Evolutionary conservation across 2,329 filamentous ascomycete species (phyloP).

Genomic region (Trichoderma atrobrunneum): DNA sequence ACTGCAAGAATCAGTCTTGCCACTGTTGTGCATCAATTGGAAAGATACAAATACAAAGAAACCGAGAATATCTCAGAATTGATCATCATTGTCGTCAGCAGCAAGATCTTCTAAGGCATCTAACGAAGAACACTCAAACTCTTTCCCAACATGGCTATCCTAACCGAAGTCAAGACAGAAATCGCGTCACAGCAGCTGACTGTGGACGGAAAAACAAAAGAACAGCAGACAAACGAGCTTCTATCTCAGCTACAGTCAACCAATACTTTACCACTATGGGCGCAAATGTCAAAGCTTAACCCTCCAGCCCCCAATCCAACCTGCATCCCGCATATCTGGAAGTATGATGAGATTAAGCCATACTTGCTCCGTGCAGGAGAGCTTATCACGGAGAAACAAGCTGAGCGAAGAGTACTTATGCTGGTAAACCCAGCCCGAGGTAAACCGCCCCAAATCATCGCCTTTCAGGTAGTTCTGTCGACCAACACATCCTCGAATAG

Average conservation of each 20-base stretch:
- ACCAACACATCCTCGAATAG: slow-evolving; percentile 25
- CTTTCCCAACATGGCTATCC: neutral
- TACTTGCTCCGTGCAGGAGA: slow-evolving; percentile 35
- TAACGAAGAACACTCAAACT: neutral
- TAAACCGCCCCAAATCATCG: slow-evolving; percentile 36
- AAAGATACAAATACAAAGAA: neutral
- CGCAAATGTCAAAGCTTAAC: slow-evolving; percentile 46
- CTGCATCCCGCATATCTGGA: slow-evolving; percentile 40
- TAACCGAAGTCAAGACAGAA: neutral
- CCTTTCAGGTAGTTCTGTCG: neutral
- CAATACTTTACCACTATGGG: slow-evolving; percentile 43
- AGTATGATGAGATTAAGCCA: slow-evolving; percentile 35
- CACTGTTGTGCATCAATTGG: neutral
- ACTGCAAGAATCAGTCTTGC: neutral
- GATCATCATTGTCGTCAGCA: neutral
- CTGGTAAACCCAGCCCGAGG: slow-evolving; percentile 42
- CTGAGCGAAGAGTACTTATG: slow-evolving; percentile 43
- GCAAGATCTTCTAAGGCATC: neutral
- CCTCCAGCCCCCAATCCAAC: slow-evolving; percentile 46
- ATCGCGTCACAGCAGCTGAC: neutral
- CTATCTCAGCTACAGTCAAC: neutral
- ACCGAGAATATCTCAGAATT: neutral
- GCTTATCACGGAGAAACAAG: slow-evolving; percentile 39
- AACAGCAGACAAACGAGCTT: neutral
- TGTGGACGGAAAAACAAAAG: neutral